Evolutionary conservation across 305 asterid genomes (phyloP).

Genomic region (Rubia peregrina): DNA sequence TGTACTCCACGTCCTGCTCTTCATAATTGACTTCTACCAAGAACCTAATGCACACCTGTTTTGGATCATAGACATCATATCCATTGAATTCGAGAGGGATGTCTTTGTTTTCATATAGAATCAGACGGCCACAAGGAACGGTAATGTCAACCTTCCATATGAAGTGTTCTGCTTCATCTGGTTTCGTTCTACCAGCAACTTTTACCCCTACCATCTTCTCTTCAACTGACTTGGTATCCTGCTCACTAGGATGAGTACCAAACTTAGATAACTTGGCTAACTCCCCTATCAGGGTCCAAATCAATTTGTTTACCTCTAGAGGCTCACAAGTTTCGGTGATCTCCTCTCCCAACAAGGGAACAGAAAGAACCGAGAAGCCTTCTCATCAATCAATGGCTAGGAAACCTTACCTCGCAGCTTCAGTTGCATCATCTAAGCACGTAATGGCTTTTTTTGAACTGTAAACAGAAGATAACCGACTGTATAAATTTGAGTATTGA

Average conservation of each 20-base stretch:
- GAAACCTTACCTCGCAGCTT: slow-evolving; percentile 81
- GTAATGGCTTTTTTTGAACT: slow-evolving; percentile 88
- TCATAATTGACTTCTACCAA: slow-evolving; percentile 64
- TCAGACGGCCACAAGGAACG: slow-evolving; percentile 73
- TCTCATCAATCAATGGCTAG: slow-evolving; percentile 78
- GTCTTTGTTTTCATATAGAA: slow-evolving; percentile 48
- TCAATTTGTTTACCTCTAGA: slow-evolving; percentile 42
- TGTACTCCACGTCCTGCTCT: slow-evolving; percentile 47
- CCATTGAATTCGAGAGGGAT: slow-evolving; percentile 69
- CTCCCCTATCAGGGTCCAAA: not conserved
- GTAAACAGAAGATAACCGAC: not conserved
- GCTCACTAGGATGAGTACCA: not conserved
- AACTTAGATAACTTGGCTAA: not conserved
- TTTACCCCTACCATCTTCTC: slow-evolving; percentile 55
- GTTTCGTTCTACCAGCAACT: slow-evolving; percentile 58
- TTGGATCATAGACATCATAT: slow-evolving; percentile 72
- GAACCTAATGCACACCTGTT: slow-evolving; percentile 62
- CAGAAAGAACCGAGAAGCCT: slow-evolving; percentile 73
- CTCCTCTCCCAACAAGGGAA: slow-evolving; percentile 63
- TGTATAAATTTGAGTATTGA: not conserved
- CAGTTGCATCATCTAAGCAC: slow-evolving; percentile 82
- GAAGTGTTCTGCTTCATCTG: slow-evolving; percentile 73
- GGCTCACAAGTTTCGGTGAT: slow-evolving; percentile 34
- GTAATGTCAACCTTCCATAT: slow-evolving; percentile 66
- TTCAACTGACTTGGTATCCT: slow-evolving; percentile 49